Evolutionary conservation across 148 eudicot species (phyloP).

Genomic region (Rhododendron kiyosumense): DNA sequence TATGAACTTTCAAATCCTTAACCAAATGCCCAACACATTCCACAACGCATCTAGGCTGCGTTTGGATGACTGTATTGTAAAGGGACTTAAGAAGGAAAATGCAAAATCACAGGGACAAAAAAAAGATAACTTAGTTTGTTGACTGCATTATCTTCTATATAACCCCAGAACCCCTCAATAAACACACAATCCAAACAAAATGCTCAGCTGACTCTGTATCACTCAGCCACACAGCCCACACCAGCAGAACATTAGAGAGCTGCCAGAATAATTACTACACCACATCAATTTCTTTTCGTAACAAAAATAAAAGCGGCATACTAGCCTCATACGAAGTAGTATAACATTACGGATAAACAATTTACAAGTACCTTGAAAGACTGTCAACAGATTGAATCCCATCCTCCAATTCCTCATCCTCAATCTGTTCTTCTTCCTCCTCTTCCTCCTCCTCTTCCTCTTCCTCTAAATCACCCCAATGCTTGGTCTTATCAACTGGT

Average conservation of each 20-base stretch:
- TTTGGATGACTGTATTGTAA: too few relatives aligned
- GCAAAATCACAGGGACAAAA: background rate
- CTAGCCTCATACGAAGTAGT: background rate
- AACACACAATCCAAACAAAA: background rate
- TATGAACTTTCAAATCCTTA: too few relatives aligned
- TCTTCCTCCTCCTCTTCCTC: conserved; percentile 87
- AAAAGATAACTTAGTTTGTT: background rate
- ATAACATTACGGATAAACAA: background rate
- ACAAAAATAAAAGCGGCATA: background rate
- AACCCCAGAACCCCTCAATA: background rate
- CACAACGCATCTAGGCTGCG: too few relatives aligned
- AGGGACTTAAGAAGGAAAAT: background rate
- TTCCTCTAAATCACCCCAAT: conserved; percentile 96
- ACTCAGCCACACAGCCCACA: too few relatives aligned
- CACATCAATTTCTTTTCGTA: background rate
- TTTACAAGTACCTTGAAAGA: conserved; percentile 63
- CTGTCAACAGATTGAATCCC: conserved; percentile 84
- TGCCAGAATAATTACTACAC: background rate
- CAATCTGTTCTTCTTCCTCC: conserved; percentile 50
- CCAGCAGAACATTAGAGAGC: too few relatives aligned
- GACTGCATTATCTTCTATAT: background rate
- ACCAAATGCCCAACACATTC: background rate
- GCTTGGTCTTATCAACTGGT: conserved; percentile 85
- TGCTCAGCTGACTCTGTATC: too few relatives aligned
- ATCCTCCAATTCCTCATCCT: conserved; percentile 33